Conservation (phyloP, 2,329 filamentous ascomycete genomes). For the Clarireedia monteithiana region DNA sequence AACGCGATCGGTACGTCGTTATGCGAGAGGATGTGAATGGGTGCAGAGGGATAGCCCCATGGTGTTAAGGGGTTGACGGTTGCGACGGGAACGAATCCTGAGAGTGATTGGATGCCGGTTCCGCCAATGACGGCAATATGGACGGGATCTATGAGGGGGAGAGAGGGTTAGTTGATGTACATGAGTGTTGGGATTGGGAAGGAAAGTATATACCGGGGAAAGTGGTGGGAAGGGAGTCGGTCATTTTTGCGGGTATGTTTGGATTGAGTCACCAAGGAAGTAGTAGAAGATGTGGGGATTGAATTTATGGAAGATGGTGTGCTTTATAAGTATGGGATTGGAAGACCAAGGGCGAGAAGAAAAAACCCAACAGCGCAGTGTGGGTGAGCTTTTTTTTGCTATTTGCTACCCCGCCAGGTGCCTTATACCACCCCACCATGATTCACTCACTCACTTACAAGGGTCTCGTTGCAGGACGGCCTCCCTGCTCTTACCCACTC, state of each 20-base stretch:
- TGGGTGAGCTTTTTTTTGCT: background rate
- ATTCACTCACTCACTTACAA: background rate
- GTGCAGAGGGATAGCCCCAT: constrained; percentile 72
- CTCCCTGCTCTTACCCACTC: background rate
- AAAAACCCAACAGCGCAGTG: background rate
- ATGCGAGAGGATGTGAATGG: constrained; percentile 85
- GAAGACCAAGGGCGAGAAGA: background rate
- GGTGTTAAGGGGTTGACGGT: constrained; percentile 71
- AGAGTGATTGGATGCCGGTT: constrained; percentile 82
- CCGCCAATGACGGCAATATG: constrained; percentile 88
- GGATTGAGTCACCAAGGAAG: too few species aligned
- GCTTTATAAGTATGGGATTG: background rate
- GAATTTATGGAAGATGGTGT: background rate
- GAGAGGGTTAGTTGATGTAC: background rate
- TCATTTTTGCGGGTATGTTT: background rate
- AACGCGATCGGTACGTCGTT: constrained; percentile 78
- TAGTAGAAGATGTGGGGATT: background rate
- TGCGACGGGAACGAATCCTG: constrained; percentile 79
- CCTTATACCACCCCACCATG: background rate
- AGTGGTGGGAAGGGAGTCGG: constrained; percentile 5
- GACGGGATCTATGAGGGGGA: constrained; percentile 47
- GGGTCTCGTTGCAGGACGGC: background rate
- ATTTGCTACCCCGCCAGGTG: background rate
- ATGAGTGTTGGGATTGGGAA: background rate
- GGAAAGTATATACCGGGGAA: constrained; percentile 3